These are phyloP conservation scores for Thoreauomyces humboldtii DNA, from an alignment of 192 early-diverging fungal species.

Conservation along the genomic window DNA sequence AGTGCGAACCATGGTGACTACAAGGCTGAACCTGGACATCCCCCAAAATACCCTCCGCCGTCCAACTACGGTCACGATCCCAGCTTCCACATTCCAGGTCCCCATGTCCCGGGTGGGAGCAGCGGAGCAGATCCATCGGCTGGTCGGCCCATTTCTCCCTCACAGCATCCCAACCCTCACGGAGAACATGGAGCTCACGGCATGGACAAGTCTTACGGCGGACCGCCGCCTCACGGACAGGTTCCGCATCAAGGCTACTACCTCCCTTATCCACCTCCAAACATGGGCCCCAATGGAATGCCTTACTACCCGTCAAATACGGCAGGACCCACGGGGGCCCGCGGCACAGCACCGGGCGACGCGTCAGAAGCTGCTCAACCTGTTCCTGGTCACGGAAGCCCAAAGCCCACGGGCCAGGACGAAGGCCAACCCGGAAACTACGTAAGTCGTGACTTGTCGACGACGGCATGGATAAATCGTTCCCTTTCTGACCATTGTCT, in stretches of 20 bases:
- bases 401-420: background rate
- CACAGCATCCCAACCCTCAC: background rate
- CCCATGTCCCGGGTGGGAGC: background rate
- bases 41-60: conserved; percentile 6
- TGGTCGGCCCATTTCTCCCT: background rate
- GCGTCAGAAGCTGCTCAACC: no score
- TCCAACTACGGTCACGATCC: conserved; percentile 1
- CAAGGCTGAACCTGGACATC: background rate
- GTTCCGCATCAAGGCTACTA: background rate
- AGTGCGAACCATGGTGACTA: conserved; percentile 4
- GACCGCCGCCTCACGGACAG: no score
- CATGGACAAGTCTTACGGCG: conserved; percentile 1
- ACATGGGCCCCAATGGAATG: no score
- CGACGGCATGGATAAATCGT: no score
- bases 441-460: no score
- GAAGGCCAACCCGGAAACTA: background rate
- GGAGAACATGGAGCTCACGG: background rate
- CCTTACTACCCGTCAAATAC: no score
- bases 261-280: no score
- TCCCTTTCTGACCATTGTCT: no score
- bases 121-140: background rate
- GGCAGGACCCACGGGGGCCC: no score
- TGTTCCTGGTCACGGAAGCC: no score
- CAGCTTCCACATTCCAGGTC: conserved; percentile 8
- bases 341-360: no score